Percentiles rank a stretch among this genome's conserved stretches.
Evolutionary conservation across 495 filamentous ascomycete species (phyloP).

Genomic region (Echria macrotheca): DNA sequence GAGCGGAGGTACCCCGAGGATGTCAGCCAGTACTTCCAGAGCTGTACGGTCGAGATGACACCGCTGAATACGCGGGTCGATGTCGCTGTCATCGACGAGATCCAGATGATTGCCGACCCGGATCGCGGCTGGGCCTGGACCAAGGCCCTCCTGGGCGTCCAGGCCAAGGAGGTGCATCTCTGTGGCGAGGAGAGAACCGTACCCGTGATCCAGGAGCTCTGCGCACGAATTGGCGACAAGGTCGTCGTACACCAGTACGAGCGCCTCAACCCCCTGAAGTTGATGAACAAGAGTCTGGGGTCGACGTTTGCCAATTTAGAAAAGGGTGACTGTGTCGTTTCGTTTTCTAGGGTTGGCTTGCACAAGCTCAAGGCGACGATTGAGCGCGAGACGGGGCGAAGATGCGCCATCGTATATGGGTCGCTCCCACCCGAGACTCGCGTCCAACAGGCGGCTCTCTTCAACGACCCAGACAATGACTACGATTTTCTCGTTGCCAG

Average conservation of each 20-base stretch:
- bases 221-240: conserved; percentile 73
- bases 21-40: conserved; percentile 51
- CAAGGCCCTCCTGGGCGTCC: conserved; percentile 78
- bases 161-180: conserved; percentile 83
- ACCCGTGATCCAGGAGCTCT: conserved; percentile 73
- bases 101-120: conserved; percentile 85
- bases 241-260: conserved; percentile 75
- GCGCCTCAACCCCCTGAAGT: conserved; percentile 70
- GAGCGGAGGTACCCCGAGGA: conserved; percentile 60
- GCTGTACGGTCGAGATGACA: conserved; percentile 97
- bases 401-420: conserved; percentile 91
- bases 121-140: conserved; percentile 97
- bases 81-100: conserved; percentile 95
- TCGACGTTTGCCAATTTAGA: conserved; percentile 60
- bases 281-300: conserved; percentile 54
- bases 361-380: conserved; percentile 76
- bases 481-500: conserved; percentile 93
- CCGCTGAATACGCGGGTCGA: conserved; percentile 65
- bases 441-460: conserved; percentile 81
- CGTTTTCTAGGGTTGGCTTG: conserved; percentile 76
- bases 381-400: conserved; percentile 64
- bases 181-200: conserved; percentile 86
- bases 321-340: conserved; percentile 87
- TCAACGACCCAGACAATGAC: conserved; percentile 91
- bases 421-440: conserved; percentile 87